Evolutionary conservation across 2,329 filamentous ascomycete species (phyloP), one percentile per base, ranked within the genome.

Genomic region (Exophiala xenobiotica): DNA sequence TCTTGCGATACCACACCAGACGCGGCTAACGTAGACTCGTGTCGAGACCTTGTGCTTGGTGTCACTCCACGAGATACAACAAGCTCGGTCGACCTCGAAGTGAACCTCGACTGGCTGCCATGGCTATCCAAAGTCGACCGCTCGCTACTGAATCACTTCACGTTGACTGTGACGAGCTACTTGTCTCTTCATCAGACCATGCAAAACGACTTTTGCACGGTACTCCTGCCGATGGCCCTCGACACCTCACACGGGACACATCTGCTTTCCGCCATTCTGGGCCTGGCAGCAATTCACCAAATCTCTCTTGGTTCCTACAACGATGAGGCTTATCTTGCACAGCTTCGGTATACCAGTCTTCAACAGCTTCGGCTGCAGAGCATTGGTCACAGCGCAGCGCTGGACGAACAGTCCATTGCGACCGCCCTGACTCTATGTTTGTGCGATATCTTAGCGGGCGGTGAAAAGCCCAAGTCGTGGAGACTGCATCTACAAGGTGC

Each of bases 121-220:
- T 40, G 38, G 38, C 38, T 40, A 12, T 40, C 38, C 6, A 40
- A 40, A n/a, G 38, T 40, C 38, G 38, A 40, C 14, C 38, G 38
- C 4, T 40, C 38, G 4, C 22, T 40, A 6, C 20, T 40, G 38
- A 23, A 40, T n/a, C 38, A 40, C 38, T 40, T 40, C 20, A 40
- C 38, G 4, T 20, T 40, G 18, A 40, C 38, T 4, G 38, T 40
- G n/a, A 22, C 38, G 12, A 40, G 22, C 22, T 40, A 40, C 12
- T n/a, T 40, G 38, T 40, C 38, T 3, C 22, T 40, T 20, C 38
- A 40, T 14, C 38, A 40, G 6, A 22, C 38, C n/a, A 40, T 40
- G 38, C 38, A 40, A 20, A 40, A 40, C n/a, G 38, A 40, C n/a
- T 40, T 40, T n/a, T 40, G 38, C n/a, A 40, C 38, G 14, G 38